Percentiles rank a stretch among this genome's conserved stretches.
Conservation (phyloP, 2,329 filamentous ascomycete species). For the Xylaria multiplex region DNA sequence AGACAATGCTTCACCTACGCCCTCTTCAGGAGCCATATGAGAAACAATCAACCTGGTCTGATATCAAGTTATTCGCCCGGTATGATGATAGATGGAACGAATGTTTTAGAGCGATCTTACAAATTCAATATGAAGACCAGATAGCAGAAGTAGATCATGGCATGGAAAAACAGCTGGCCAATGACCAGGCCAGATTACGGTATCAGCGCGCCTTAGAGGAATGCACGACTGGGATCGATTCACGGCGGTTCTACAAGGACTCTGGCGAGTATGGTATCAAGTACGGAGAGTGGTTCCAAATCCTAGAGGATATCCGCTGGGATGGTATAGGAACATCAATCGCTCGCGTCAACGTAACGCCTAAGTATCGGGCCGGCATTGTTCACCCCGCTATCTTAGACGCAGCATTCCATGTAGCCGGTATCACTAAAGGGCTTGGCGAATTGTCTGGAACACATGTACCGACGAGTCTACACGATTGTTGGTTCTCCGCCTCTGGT, state of each 20-base stretch:
- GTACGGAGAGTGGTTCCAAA: constrained; percentile 49
- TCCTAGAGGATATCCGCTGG: constrained; percentile 47
- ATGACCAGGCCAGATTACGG: constrained; percentile 26
- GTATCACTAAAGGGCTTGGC: constrained; percentile 38
- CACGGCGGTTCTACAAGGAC: constrained; percentile 46
- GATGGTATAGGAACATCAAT: constrained; percentile 42
- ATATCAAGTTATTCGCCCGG: constrained; percentile 47
- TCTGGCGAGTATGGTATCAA: constrained; percentile 44
- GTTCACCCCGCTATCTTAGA: constrained; percentile 54
- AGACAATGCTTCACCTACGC: constrained; percentile 48
- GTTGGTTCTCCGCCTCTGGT: constrained; percentile 49
- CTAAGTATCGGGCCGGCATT: constrained; percentile 41
- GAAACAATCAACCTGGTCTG: constrained; percentile 44
- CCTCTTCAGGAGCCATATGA: constrained; percentile 41
- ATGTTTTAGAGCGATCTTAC: constrained; percentile 47
- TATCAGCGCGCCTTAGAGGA: constrained; percentile 35
- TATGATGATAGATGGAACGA: constrained; percentile 47
- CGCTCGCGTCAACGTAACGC: constrained; percentile 41
- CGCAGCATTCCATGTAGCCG: constrained; percentile 49
- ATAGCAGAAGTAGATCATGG: constrained; percentile 35
- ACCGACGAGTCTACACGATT: constrained; percentile 46
- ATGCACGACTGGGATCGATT: constrained; percentile 44
- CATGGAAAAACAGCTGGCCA: constrained; percentile 31
- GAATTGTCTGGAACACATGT: constrained; percentile 43
- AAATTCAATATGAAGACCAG: constrained; percentile 45